Conservation (phyloP, 1,284 basidiomycete genomes). For the Pseudozyma tsukubaensis region DNA sequence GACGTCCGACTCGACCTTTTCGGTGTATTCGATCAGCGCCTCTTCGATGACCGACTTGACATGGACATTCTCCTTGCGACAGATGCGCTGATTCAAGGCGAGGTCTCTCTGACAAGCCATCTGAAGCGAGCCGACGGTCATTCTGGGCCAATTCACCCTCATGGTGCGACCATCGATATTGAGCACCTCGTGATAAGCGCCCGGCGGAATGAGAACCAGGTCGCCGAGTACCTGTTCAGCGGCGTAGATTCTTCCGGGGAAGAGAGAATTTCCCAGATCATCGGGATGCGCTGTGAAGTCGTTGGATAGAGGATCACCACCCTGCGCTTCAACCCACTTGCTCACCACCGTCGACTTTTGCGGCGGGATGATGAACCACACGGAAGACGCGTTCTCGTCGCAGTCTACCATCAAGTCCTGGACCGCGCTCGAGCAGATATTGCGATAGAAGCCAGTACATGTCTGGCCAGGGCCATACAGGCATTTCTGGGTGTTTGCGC, state of each 20-base stretch:
- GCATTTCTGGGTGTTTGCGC: slow-evolving; percentile 14
- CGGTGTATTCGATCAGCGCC: slow-evolving; percentile 19
- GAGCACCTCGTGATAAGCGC: slow-evolving; percentile 25
- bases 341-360: slow-evolving; percentile 24
- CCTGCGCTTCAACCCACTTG: slow-evolving; percentile 19
- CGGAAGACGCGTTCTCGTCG: slow-evolving; percentile 21
- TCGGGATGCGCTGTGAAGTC: slow-evolving; percentile 15
- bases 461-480: slow-evolving; percentile 24
- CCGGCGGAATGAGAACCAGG: slow-evolving; percentile 38
- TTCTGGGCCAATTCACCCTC: slow-evolving; percentile 36
- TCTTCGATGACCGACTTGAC: slow-evolving; percentile 32
- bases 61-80: slow-evolving; percentile 22
- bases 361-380: slow-evolving; percentile 31
- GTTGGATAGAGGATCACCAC: slow-evolving; percentile 17
- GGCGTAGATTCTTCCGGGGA: no score
- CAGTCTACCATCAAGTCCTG: slow-evolving; percentile 43
- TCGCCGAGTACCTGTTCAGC: slow-evolving; percentile 34
- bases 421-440: slow-evolving; percentile 37
- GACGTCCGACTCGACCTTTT: slow-evolving; percentile 3
- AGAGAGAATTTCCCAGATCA: slow-evolving; percentile 11
- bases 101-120: slow-evolving; percentile 31
- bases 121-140: slow-evolving; percentile 26
- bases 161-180: slow-evolving; percentile 34
- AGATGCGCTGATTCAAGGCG: slow-evolving; percentile 41
- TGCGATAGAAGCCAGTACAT: slow-evolving; percentile 26